Conservation (phyloP, 768 basidiomycete species). For the Collybiopsis confluens region DNA sequence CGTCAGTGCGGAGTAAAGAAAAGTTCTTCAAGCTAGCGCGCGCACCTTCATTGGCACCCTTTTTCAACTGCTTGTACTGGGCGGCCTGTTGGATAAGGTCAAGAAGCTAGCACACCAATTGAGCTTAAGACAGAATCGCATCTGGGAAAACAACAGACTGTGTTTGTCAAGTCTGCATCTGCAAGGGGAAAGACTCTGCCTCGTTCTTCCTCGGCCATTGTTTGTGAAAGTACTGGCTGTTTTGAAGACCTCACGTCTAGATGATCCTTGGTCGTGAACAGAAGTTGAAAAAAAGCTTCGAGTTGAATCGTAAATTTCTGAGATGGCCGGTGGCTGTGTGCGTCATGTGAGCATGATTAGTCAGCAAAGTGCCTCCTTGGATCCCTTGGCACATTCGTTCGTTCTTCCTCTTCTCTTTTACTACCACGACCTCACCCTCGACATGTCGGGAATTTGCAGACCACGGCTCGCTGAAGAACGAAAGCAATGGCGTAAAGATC, state of each 20-base stretch:
- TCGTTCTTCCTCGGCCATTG: conserved; percentile 65
- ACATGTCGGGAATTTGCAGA: conserved; percentile 90
- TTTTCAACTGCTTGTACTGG: conserved; percentile 98
- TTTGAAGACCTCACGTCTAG: conserved; percentile 70
- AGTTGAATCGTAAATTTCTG: too few species aligned
- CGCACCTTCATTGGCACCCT: conserved; percentile 96
- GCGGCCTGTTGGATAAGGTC: conserved; percentile 93
- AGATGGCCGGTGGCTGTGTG: too few species aligned
- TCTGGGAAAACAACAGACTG: conserved; percentile 43
- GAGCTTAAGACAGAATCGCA: neutral
- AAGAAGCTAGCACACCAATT: conserved; percentile 64
- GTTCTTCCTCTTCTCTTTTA: neutral
- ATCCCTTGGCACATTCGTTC: neutral
- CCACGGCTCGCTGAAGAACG: conserved; percentile 93
- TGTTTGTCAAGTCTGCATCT: conserved; percentile 83
- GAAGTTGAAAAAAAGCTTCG: neutral
- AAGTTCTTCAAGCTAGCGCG: conserved; percentile 1
- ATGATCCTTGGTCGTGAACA: conserved; percentile 78
- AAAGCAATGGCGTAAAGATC: conserved; percentile 98
- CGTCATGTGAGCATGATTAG: neutral
- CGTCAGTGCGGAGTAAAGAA: neutral
- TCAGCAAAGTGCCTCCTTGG: neutral
- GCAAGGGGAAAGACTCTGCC: conserved; percentile 90
- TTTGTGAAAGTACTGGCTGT: conserved; percentile 19
- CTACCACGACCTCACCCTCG: neutral